Conservation (phyloP, 306 rosid genomes). For the Gynostemma pentaphyllum region DNA sequence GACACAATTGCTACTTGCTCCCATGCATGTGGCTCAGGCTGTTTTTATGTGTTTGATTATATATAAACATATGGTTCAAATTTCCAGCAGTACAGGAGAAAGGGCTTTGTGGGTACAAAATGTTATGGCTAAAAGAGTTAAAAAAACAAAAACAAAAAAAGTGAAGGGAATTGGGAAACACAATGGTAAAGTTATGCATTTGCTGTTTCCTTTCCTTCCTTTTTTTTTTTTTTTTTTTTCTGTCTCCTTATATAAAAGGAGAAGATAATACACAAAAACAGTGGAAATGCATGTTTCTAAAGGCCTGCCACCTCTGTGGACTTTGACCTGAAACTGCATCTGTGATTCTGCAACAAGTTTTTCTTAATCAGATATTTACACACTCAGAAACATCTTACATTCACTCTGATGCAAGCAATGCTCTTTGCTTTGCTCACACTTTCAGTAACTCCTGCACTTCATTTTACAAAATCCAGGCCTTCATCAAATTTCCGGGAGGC, state of each 20-base stretch:
- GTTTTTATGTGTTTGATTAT: background rate
- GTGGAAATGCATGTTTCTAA: conserved; percentile 46
- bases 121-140: background rate
- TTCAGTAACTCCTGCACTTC: conserved; percentile 29
- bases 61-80: background rate
- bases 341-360: conserved; percentile 34
- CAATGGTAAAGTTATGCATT: conserved; percentile 5
- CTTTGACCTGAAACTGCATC: conserved; percentile 77
- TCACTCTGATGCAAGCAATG: conserved; percentile 43
- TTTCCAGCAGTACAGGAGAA: background rate
- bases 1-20: no score
- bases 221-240: background rate
- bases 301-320: conserved; percentile 80
- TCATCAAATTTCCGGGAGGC: background rate
- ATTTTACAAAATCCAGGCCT: conserved; percentile 22
- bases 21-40: background rate
- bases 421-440: conserved; percentile 47
- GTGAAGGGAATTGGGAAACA: no score
- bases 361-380: conserved; percentile 74
- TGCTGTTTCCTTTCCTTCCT: background rate
- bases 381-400: conserved; percentile 38
- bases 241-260: conserved; percentile 32
- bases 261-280: conserved; percentile 52
- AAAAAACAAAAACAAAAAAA: no score
- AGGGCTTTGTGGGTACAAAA: background rate